Percentiles rank a stretch among this genome's conserved stretches.
Evolutionary conservation across 805 yeast species (phyloP).

Genomic region (Lipomyces japonicus): DNA sequence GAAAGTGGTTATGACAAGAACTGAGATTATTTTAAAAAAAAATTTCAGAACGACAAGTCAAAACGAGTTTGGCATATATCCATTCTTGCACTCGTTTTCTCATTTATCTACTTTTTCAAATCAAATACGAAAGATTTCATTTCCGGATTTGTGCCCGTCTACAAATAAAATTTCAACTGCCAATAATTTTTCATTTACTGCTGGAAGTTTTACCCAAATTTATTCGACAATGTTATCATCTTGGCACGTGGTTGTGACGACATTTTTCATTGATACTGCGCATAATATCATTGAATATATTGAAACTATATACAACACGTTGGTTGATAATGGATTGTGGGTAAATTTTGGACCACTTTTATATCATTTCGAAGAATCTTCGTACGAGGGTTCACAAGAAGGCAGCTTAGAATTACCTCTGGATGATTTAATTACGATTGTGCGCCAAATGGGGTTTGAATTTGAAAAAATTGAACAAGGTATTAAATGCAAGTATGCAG

Average conservation of each 20-base stretch:
- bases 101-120: slow-evolving; percentile 49
- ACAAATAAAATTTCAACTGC: background rate
- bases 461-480: slow-evolving; percentile 29
- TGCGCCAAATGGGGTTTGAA: slow-evolving; percentile 64
- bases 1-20: slow-evolving; percentile 64
- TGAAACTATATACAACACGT: slow-evolving; percentile 53
- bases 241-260: slow-evolving; percentile 45
- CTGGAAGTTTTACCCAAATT: slow-evolving; percentile 64
- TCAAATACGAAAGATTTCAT: slow-evolving; percentile 48
- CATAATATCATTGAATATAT: slow-evolving; percentile 77
- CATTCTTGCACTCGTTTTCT: slow-evolving; percentile 60
- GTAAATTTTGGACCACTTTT: slow-evolving; percentile 88
- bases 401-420: slow-evolving; percentile 65
- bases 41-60: background rate
- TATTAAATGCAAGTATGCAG: slow-evolving; percentile 49
- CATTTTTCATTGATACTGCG: slow-evolving; percentile 88
- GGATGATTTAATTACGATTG: slow-evolving; percentile 57
- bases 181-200: slow-evolving; percentile 30
- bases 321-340: slow-evolving; percentile 56
- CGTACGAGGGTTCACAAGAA: slow-evolving; percentile 37
- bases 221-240: slow-evolving; percentile 31
- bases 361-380: slow-evolving; percentile 60
- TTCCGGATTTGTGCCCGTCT: slow-evolving; percentile 40
- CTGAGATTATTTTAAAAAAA: too few relatives aligned
- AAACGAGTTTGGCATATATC: slow-evolving; percentile 30